These are phyloP conservation scores for Stropharia rugosoannulata DNA, from an alignment of 768 basidiomycete genomes.

Conservation along the genomic window DNA sequence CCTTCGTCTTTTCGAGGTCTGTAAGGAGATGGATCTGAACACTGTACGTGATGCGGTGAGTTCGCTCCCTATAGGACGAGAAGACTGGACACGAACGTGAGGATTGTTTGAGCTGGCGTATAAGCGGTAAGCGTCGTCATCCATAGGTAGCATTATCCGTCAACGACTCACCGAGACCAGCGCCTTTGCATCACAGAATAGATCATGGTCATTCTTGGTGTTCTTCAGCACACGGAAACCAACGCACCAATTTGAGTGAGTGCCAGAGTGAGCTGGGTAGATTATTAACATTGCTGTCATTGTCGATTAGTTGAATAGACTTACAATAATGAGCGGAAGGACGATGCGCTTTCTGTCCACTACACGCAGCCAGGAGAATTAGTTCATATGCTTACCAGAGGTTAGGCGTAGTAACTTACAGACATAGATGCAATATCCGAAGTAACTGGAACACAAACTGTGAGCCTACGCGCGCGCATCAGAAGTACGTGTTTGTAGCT, in stretches of 20 bases:
- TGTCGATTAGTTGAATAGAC: not conserved
- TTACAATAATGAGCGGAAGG: constrained; percentile 16
- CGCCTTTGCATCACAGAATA: not conserved
- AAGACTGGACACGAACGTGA: not conserved
- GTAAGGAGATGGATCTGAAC: not conserved
- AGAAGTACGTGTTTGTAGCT: not conserved
- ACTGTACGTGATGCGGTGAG: not conserved
- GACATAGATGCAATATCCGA: constrained; percentile 17
- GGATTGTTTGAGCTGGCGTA: constrained; percentile 2
- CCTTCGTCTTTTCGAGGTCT: constrained; percentile 2
- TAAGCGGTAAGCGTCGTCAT: not conserved
- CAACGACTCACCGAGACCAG: constrained; percentile 4
- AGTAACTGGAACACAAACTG: constrained; percentile 13
- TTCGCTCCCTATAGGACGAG: not conserved
- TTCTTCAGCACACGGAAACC: not conserved
- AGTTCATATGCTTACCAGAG: not conserved
- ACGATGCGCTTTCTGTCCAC: constrained; percentile 17
- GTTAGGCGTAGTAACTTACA: not conserved
- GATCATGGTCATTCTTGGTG: not conserved
- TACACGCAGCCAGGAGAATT: not conserved
- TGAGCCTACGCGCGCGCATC: not conserved
- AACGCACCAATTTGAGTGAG: constrained; percentile 14
- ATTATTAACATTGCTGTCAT: not conserved
- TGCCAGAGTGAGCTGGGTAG: constrained; percentile 6
- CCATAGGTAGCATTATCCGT: not conserved